Evolutionary conservation across 768 basidiomycete species (phyloP), one percentile per base, ranked within the genome.

Genomic region (Lactifluus subvellereus): DNA sequence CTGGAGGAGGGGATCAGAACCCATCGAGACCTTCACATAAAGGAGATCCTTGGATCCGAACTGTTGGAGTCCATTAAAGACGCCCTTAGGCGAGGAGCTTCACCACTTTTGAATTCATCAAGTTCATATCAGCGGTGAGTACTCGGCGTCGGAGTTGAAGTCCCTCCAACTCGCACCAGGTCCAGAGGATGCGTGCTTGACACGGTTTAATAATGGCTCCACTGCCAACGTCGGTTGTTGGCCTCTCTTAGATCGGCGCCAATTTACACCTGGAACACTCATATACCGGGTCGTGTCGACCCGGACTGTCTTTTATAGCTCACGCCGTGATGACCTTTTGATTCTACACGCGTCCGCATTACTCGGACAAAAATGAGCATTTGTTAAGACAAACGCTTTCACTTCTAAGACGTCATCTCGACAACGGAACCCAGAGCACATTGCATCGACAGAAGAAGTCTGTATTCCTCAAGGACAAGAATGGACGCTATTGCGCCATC

Each of bases 1-100:
- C 38, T 51, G 16, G 47, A 49, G 33, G 59, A 60, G 32, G 59
- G 59, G 14, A 60, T 60, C 49, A 54, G 53, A 30, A 40, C 59
- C 3, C 30, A 35, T 18, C 49, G 38, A 32, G 59, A 60, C n/a
- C n/a, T 43, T 20, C 50, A 22, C 16, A 30, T 60, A 16, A 22
- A 20, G 32, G 59, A 51, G 20, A 60, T 54, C 27, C 6, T 18
- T 18, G 50, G 51, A 56, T 30, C 42, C 1, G 37, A n/a, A n/a
- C 20, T 22, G 9, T 30, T 60, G n/a, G 52, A 20, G 11, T 3
- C 27, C 27, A 27, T 27, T 27, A 27, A 27, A 27, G 0, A 27
- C 27, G 27, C 27, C 27, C 27, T 27, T 27, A 27, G 27, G 27
- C 30, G 30, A 60, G 51, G 32, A 51, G 59, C 9, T 60, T 54